These are phyloP conservation scores for Combretum micranthum DNA, from an alignment of 345 rosid species.

Conservation along the genomic window DNA sequence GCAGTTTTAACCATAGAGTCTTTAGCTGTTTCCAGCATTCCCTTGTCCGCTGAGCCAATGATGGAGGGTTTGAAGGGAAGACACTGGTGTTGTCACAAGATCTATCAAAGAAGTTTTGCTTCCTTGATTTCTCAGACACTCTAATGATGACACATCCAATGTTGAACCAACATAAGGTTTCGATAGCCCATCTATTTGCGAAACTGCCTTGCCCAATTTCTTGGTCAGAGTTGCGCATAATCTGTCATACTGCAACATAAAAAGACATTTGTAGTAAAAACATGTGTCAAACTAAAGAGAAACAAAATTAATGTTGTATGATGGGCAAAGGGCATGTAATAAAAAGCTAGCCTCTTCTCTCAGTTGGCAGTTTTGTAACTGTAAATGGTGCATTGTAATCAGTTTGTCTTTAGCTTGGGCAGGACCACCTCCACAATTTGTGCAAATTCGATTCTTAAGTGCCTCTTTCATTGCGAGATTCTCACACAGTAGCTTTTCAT, in stretches of 20 bases:
- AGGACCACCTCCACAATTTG: constrained; percentile 65
- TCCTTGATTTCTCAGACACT: background rate
- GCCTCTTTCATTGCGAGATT: constrained; percentile 46
- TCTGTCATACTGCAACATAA: too few relatives aligned
- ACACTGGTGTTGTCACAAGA: constrained; percentile 7
- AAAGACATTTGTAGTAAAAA: too few relatives aligned
- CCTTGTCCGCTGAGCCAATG: constrained; percentile 1
- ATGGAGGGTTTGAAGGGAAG: background rate
- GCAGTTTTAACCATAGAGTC: constrained; percentile 32
- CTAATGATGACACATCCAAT: constrained; percentile 2
- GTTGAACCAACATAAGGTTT: too few relatives aligned
- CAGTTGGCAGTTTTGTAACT: constrained; percentile 34
- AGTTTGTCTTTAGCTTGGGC: constrained; percentile 37
- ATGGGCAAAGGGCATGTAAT: background rate
- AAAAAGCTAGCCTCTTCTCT: constrained; percentile 39
- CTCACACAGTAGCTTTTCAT: constrained; percentile 43
- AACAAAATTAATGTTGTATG: too few relatives aligned
- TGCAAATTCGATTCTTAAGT: constrained; percentile 47
- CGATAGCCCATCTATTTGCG: background rate
- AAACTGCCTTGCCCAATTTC: constrained; percentile 27
- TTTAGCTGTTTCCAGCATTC: constrained; percentile 30
- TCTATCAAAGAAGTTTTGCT: background rate
- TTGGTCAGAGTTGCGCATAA: constrained; percentile 5
- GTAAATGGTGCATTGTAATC: constrained; percentile 27
- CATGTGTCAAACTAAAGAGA: too few relatives aligned